Evolutionary conservation across 1,284 basidiomycete species (phyloP).

Genomic region (Irpex lacteus): DNA sequence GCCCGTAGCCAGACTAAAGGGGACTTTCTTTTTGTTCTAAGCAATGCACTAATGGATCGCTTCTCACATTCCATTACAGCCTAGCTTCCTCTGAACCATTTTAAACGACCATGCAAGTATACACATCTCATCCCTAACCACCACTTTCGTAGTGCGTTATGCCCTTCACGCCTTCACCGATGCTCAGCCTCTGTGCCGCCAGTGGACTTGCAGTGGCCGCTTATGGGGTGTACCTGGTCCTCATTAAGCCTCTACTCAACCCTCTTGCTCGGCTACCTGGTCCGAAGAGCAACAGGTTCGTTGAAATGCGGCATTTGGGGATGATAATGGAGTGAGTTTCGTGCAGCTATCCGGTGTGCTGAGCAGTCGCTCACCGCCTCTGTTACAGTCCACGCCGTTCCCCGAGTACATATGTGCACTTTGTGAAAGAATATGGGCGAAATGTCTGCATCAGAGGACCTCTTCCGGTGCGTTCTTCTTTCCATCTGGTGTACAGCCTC

Average conservation of each 20-base stretch:
- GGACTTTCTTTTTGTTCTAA: neutral
- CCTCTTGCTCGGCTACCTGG: slow-evolving; percentile 56
- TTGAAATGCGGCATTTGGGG: slow-evolving; percentile 49
- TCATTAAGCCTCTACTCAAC: slow-evolving; percentile 44
- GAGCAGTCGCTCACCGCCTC: slow-evolving; percentile 3
- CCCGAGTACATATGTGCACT: slow-evolving; percentile 47
- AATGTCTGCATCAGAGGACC: slow-evolving; percentile 60
- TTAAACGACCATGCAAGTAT: neutral
- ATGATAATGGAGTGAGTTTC: slow-evolving; percentile 54
- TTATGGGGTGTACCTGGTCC: slow-evolving; percentile 27
- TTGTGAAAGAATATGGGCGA: slow-evolving; percentile 40
- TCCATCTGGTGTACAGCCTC: neutral
- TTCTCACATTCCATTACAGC: neutral
- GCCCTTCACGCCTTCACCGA: neutral
- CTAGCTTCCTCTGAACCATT: neutral
- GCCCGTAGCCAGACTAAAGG: too few relatives aligned
- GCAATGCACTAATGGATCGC: neutral
- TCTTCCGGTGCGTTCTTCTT: slow-evolving; percentile 48
- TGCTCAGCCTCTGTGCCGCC: slow-evolving; percentile 17
- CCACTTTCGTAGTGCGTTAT: neutral
- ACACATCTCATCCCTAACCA: neutral
- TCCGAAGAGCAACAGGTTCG: slow-evolving; percentile 46
- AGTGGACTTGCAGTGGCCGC: slow-evolving; percentile 11
- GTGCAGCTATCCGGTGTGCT: neutral
- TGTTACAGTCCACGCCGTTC: slow-evolving; percentile 52